phyloP scores from a whole-genome alignment of 306 rosid species.

The Mimosa pudica region DNA sequence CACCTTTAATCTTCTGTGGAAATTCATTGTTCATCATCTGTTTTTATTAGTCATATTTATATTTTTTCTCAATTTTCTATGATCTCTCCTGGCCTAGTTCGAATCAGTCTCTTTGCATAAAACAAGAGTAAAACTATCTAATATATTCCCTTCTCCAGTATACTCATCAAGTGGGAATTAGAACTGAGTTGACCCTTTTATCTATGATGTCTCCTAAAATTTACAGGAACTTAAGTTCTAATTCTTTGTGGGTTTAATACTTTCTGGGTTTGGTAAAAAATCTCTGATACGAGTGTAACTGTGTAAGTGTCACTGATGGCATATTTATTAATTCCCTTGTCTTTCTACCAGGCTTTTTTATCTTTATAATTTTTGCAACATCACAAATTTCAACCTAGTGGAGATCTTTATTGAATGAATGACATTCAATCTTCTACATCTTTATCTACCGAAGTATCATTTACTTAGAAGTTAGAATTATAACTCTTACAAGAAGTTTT shows the following conservation, averaged over 20 bases:
- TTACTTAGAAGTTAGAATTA: slow-evolving; percentile 14
- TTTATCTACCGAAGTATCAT: slow-evolving; percentile 9
- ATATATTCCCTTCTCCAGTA: too few relatives aligned
- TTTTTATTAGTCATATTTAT: slow-evolving; percentile 1
- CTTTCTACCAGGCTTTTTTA: not conserved
- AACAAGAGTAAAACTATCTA: too few relatives aligned
- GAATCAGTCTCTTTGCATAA: too few relatives aligned
- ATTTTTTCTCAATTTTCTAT: slow-evolving; percentile 14
- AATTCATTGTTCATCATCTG: not conserved
- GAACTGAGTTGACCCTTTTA: not conserved
- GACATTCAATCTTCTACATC: slow-evolving; percentile 1
- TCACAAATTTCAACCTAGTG: slow-evolving; percentile 9
- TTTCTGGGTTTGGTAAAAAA: slow-evolving; percentile 71
- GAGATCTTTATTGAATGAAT: slow-evolving; percentile 20
- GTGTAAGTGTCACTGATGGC: slow-evolving; percentile 62
- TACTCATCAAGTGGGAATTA: too few relatives aligned
- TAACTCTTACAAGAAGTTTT: not conserved
- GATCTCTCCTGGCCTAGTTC: too few relatives aligned
- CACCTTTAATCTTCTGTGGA: slow-evolving; percentile 19
- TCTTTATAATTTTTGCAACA: slow-evolving; percentile 25
- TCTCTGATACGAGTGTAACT: slow-evolving; percentile 77
- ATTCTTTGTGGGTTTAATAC: slow-evolving; percentile 71
- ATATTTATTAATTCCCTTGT: not conserved
- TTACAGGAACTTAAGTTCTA: slow-evolving; percentile 83
- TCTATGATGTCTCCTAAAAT: slow-evolving; percentile 22